These are phyloP conservation scores for Pyracantha coccinea DNA, from an alignment of 331 rosid species.

Conservation along the genomic window DNA sequence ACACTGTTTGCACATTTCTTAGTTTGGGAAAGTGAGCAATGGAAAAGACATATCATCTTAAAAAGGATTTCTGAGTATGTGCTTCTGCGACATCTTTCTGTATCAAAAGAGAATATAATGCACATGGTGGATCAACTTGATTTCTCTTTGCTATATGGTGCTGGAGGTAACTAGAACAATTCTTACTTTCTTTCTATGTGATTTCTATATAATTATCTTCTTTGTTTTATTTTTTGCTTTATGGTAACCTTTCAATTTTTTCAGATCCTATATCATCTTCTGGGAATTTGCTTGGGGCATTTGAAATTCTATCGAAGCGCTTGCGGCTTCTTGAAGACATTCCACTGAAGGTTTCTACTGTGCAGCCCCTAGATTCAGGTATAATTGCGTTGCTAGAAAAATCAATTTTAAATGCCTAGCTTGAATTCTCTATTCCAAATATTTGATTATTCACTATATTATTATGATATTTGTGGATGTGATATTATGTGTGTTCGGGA, in stretches of 20 bases:
- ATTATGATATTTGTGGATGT: not conserved
- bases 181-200: not conserved
- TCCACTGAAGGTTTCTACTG: conserved; percentile 88
- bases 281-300: conserved; percentile 63
- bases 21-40: conserved; percentile 86
- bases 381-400: conserved; percentile 20
- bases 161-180: conserved; percentile 37
- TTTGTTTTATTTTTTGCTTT: conserved; percentile 3
- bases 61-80: conserved; percentile 66
- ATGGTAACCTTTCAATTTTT: conserved; percentile 3
- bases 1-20: conserved; percentile 14
- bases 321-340: conserved; percentile 66
- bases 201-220: not conserved
- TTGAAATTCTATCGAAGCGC: conserved; percentile 69
- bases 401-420: not conserved
- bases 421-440: not conserved
- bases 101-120: conserved; percentile 52
- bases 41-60: conserved; percentile 70
- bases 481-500: not conserved
- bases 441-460: not conserved
- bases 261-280: conserved; percentile 73
- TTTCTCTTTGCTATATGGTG: conserved; percentile 73
- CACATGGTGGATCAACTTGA: conserved; percentile 85
- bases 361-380: conserved; percentile 91
- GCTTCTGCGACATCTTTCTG: conserved; percentile 70